These are phyloP conservation scores for Grigorovia jiainica DNA, from an alignment of 805 yeast genomes.

Conservation along the genomic window DNA sequence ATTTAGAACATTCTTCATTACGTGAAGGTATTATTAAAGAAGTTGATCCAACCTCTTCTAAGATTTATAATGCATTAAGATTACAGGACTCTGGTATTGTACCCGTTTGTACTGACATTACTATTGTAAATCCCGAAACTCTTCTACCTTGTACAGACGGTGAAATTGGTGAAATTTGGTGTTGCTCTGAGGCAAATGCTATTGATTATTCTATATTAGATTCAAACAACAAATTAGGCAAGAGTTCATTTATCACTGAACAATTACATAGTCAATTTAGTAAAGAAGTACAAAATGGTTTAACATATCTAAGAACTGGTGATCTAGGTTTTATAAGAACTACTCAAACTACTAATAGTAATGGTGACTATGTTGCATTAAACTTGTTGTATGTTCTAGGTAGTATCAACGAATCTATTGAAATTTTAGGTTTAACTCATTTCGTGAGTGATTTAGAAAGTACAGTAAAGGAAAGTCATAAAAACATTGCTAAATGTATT, in stretches of 20 bases:
- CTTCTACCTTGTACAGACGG: slow-evolving; percentile 69
- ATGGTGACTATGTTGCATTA: slow-evolving; percentile 36
- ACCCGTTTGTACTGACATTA: slow-evolving; percentile 87
- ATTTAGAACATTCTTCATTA: slow-evolving; percentile 77
- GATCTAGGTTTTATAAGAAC: slow-evolving; percentile 88
- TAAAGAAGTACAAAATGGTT: slow-evolving; percentile 49
- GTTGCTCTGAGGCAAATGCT: slow-evolving; percentile 77
- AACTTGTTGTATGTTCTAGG: slow-evolving; percentile 85
- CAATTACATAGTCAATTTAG: slow-evolving; percentile 57
- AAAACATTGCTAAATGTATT: slow-evolving; percentile 41
- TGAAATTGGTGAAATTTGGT: slow-evolving; percentile 97
- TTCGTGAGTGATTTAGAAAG: slow-evolving; percentile 78
- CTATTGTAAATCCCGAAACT: slow-evolving; percentile 93
- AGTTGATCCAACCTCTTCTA: slow-evolving; percentile 45
- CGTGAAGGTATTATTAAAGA: slow-evolving; percentile 82
- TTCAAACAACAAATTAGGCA: slow-evolving; percentile 31
- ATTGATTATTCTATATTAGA: slow-evolving; percentile 45
- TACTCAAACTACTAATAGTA: slow-evolving; percentile 37
- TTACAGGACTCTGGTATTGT: slow-evolving; percentile 94
- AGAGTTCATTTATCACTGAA: slow-evolving; percentile 41
- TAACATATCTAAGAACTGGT: slow-evolving; percentile 77
- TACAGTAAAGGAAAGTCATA: slow-evolving; percentile 47
- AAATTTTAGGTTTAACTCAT: slow-evolving; percentile 81
- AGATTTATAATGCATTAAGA: slow-evolving; percentile 41
- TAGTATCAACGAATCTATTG: slow-evolving; percentile 76